These are phyloP conservation scores for Avena insularis DNA, from an alignment of 176 grass and related monocot genomes.

Conservation along the genomic window DNA sequence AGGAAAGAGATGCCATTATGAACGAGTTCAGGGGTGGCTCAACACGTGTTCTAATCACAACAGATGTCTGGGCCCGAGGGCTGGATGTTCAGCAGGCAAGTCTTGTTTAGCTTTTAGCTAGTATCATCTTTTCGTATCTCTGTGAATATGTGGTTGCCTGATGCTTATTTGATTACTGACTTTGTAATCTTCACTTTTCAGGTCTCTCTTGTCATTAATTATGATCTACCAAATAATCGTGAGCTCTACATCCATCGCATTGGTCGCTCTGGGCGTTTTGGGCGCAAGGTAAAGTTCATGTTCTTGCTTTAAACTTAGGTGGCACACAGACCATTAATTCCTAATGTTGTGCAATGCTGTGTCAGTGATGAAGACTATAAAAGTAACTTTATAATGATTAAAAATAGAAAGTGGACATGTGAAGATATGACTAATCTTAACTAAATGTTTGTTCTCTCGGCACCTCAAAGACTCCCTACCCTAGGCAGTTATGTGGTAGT, in stretches of 20 bases:
- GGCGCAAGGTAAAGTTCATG: conserved; percentile 76
- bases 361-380: too few species aligned
- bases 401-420: too few species aligned
- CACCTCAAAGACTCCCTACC: too few species aligned
- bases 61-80: conserved; percentile 91
- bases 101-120: neutral
- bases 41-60: conserved; percentile 89
- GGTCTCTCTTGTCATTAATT: conserved; percentile 99
- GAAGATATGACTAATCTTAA: too few species aligned
- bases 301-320: neutral
- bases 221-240: conserved; percentile 96
- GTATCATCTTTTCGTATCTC: too few species aligned
- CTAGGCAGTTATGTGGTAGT: too few species aligned
- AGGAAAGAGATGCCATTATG: conserved; percentile 97
- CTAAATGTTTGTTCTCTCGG: too few species aligned
- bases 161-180: neutral
- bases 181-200: conserved; percentile 34
- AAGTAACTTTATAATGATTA: too few species aligned
- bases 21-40: conserved; percentile 70
- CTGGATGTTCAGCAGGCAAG: conserved; percentile 94
- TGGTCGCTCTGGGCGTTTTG: conserved; percentile 92
- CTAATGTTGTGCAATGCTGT: too few species aligned
- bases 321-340: too few species aligned
- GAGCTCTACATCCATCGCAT: conserved; percentile 99
- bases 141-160: neutral